Conservation (phyloP, 169 alveolate species). For the Plasmodium vinckei region DNA sequence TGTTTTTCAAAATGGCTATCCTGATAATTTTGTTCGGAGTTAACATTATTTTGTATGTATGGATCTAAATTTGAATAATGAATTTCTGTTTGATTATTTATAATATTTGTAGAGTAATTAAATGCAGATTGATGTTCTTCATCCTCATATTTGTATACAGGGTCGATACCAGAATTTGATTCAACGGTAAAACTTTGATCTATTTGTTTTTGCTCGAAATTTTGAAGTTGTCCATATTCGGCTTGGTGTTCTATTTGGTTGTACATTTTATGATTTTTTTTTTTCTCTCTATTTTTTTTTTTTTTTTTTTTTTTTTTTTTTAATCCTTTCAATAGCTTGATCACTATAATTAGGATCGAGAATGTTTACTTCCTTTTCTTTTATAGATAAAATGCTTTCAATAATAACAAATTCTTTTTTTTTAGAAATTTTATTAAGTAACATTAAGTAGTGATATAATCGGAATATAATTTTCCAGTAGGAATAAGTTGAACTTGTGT, state of each 20-base stretch:
- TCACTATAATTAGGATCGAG: neutral
- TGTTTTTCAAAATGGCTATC: no score
- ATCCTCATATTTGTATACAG: no score
- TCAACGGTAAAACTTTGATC: no score
- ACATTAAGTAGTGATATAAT: constrained; percentile 27
- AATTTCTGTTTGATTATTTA: no score
- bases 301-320: neutral
- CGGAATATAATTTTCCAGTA: constrained; percentile 68
- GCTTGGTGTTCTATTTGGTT: neutral
- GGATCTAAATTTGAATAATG: no score
- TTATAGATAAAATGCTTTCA: neutral
- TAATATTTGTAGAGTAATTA: no score
- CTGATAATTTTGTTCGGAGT: no score
- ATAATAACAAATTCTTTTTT: constrained; percentile 21
- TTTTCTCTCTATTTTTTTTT: neutral
- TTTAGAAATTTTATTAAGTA: constrained; percentile 46
- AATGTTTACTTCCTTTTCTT: constrained; percentile 24
- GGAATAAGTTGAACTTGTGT: constrained; percentile 51
- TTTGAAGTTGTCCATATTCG: neutral
- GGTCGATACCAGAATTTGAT: no score
- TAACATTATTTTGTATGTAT: no score
- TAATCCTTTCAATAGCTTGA: neutral
- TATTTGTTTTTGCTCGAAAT: no score
- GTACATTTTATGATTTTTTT: neutral
- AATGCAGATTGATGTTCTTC: no score